Percentiles rank a stretch among this genome's conserved stretches.
phyloP scores from a whole-genome alignment of 2,329 filamentous ascomycete genomes.

The Coccinonectria pachysandricola region DNA sequence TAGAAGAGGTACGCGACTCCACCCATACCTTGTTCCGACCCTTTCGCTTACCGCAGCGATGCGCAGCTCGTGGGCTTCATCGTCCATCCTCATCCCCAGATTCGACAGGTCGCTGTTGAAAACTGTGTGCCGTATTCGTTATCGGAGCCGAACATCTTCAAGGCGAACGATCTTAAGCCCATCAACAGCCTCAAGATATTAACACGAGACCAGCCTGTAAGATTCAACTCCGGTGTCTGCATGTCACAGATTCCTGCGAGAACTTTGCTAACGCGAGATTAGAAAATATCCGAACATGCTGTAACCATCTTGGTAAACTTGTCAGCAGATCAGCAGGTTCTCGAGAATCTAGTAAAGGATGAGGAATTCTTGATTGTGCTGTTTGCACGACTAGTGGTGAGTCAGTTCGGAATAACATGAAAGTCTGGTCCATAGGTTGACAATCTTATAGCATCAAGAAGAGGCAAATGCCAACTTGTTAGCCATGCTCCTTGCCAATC shows the following conservation, averaged over 20 bases:
- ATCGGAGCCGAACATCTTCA: constrained; percentile 70
- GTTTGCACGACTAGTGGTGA: constrained; percentile 62
- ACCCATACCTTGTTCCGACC: neutral
- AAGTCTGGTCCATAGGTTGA: no score
- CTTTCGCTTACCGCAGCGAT: constrained; percentile 6
- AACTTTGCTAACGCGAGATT: constrained; percentile 4
- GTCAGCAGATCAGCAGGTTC: constrained; percentile 63
- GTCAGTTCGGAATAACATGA: no score
- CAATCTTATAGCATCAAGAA: constrained; percentile 46
- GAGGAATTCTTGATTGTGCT: constrained; percentile 70
- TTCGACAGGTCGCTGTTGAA: constrained; percentile 76
- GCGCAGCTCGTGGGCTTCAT: constrained; percentile 82
- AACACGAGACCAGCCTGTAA: constrained; percentile 70
- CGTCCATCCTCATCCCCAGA: constrained; percentile 81
- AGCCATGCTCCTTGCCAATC: constrained; percentile 87
- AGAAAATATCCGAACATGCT: constrained; percentile 89
- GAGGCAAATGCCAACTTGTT: constrained; percentile 78
- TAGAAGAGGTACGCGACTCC: constrained; percentile 55
- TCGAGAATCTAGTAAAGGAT: constrained; percentile 64
- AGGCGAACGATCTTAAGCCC: constrained; percentile 64
- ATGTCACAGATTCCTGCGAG: no score
- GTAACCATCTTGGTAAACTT: constrained; percentile 85
- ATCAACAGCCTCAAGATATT: constrained; percentile 82
- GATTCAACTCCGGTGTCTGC: no score
- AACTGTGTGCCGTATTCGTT: constrained; percentile 77